Evolutionary conservation across 2,329 filamentous ascomycete species (phyloP).

Genomic region (Leptographium galeiforme): DNA sequence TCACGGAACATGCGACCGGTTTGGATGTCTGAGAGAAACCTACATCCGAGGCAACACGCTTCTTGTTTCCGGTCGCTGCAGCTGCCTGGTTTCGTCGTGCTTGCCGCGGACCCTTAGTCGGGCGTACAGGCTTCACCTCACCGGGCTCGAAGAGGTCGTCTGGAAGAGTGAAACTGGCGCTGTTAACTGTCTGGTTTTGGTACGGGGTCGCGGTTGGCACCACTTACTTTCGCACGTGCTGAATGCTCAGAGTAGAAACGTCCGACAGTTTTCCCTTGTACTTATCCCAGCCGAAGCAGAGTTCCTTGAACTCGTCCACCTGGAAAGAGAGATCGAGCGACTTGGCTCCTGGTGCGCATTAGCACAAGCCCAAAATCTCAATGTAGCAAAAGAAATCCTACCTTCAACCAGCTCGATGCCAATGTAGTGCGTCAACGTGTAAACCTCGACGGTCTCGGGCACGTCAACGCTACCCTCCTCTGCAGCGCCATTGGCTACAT

Average conservation of each 20-base stretch:
- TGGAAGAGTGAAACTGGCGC: slow-evolving; percentile 64
- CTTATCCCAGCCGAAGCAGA: slow-evolving; percentile 62
- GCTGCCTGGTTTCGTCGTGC: slow-evolving; percentile 25
- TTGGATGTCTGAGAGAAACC: background rate
- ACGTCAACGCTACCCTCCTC: background rate
- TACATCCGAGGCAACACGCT: slow-evolving; percentile 36
- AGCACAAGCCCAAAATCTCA: slow-evolving; percentile 14
- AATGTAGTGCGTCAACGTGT: slow-evolving; percentile 89
- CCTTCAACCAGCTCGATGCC: slow-evolving; percentile 68
- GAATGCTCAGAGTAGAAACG: slow-evolving; percentile 53
- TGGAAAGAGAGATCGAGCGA: slow-evolving; percentile 67
- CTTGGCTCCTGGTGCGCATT: slow-evolving; percentile 40
- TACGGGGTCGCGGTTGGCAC: background rate
- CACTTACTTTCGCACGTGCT: slow-evolving; percentile 73
- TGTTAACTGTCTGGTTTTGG: background rate
- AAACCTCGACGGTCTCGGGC: slow-evolving; percentile 38
- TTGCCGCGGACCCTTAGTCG: slow-evolving; percentile 29
- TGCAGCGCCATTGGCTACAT: slow-evolving; percentile 18
- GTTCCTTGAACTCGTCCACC: slow-evolving; percentile 75
- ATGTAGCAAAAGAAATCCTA: slow-evolving; percentile 25
- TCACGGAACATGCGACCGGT: too few relatives aligned
- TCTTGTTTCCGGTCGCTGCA: slow-evolving; percentile 29
- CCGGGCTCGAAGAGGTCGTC: slow-evolving; percentile 77
- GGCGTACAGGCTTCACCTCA: slow-evolving; percentile 54
- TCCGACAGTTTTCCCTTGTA: slow-evolving; percentile 59